These are phyloP conservation scores for Colletotrichum lentis DNA, from an alignment of 2,329 filamentous ascomycete genomes.

Conservation along the genomic window DNA sequence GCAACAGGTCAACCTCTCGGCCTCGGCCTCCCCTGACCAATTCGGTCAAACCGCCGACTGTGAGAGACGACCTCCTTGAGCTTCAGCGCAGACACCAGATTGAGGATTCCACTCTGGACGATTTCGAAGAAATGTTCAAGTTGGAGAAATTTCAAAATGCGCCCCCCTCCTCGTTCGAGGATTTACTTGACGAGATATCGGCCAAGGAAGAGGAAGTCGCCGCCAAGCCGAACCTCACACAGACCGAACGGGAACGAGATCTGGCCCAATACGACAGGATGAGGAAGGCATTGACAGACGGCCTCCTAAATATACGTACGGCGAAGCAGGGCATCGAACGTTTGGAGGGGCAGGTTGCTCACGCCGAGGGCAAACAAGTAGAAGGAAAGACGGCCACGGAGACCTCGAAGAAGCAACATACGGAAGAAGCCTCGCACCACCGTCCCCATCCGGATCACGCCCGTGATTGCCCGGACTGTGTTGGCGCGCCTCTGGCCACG, in stretches of 20 bases:
- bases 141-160: slow-evolving; percentile 13
- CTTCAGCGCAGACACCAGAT: slow-evolving; percentile 63
- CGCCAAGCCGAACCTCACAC: slow-evolving; percentile 35
- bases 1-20: slow-evolving; percentile 53
- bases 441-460: slow-evolving; percentile 6
- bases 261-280: slow-evolving; percentile 59
- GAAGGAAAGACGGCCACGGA: slow-evolving; percentile 3
- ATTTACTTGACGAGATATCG: slow-evolving; percentile 37
- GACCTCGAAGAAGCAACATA: slow-evolving; percentile 22
- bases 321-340: slow-evolving; percentile 67
- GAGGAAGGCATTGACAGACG: slow-evolving; percentile 61
- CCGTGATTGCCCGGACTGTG: slow-evolving; percentile 14
- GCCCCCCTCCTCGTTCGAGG: slow-evolving; percentile 35
- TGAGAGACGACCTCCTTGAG: slow-evolving; percentile 63
- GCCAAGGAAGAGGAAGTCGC: slow-evolving; percentile 36
- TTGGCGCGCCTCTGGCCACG: slow-evolving; percentile 10
- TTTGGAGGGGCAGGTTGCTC: slow-evolving; percentile 61
- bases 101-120: slow-evolving; percentile 68
- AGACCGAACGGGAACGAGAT: slow-evolving; percentile 49
- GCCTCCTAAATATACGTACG: slow-evolving; percentile 60
- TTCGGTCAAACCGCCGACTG: slow-evolving; percentile 62
- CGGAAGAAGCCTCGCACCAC: slow-evolving; percentile 17
- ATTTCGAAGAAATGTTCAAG: slow-evolving; percentile 60
- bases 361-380: slow-evolving; percentile 45
- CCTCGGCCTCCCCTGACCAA: slow-evolving; percentile 59